phyloP scores from a whole-genome alignment of 208 protist genomes.

The Leishmania martiniquensis region DNA sequence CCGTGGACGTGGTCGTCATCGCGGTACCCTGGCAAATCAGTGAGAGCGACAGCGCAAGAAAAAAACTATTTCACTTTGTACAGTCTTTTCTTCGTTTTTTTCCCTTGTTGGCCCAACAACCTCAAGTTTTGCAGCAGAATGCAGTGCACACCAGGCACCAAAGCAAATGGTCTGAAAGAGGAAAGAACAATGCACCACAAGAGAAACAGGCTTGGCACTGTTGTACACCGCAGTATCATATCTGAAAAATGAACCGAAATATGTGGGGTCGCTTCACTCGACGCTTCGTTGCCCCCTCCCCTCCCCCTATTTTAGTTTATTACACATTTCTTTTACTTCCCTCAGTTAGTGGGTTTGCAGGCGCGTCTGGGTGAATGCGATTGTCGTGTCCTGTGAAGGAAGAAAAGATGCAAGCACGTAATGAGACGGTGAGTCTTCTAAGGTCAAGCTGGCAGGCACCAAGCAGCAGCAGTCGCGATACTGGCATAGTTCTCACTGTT shows the following conservation, averaged over 20 bases:
- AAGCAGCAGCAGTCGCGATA: neutral
- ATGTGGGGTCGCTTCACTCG: neutral
- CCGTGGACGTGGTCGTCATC: conserved; percentile 19
- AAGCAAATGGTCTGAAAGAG: neutral
- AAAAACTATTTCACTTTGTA: conserved; percentile 9
- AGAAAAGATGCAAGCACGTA: neutral
- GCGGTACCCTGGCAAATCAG: conserved; percentile 4
- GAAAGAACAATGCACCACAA: neutral
- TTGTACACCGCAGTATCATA: neutral
- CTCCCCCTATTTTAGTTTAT: neutral
- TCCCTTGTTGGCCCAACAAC: conserved; percentile 9
- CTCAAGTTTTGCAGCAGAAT: neutral
- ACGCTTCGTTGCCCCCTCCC: neutral
- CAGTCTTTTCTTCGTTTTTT: conserved; percentile 6
- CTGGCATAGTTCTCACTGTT: neutral
- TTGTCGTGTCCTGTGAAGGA: neutral
- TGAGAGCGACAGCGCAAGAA: neutral
- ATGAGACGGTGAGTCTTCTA: neutral
- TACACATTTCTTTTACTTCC: conserved; percentile 3
- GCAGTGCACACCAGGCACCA: neutral
- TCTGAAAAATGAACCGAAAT: neutral
- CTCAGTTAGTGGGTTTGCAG: neutral
- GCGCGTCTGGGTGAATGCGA: neutral
- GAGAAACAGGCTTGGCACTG: neutral
- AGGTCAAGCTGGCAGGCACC: neutral